A percentile compares a stretch with the other conserved stretches of the same genome.
These are phyloP conservation scores for Claviceps africana DNA, from an alignment of 2,329 filamentous ascomycete species.

Conservation along the genomic window DNA sequence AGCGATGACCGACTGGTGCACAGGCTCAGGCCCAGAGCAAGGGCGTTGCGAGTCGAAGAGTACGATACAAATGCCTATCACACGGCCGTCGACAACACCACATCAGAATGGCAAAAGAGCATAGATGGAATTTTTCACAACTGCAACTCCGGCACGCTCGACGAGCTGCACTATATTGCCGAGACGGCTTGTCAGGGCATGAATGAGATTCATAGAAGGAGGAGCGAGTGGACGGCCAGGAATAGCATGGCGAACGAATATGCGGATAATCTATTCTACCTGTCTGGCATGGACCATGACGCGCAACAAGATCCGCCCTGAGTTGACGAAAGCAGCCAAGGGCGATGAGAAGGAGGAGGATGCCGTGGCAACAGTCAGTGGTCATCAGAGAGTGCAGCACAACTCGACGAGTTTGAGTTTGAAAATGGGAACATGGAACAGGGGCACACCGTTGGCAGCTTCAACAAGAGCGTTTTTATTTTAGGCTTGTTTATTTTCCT, in stretches of 20 bases:
- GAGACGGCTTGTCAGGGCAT: slow-evolving; percentile 30
- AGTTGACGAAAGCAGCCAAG: neutral
- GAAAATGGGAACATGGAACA: neutral
- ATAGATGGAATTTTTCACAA: slow-evolving; percentile 32
- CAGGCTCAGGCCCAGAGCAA: slow-evolving; percentile 14
- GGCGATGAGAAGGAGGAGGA: neutral
- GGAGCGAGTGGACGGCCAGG: slow-evolving; percentile 17
- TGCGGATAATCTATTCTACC: slow-evolving; percentile 15
- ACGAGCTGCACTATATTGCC: slow-evolving; percentile 29
- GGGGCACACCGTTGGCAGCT: too few relatives aligned
- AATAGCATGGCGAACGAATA: slow-evolving; percentile 19
- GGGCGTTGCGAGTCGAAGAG: slow-evolving; percentile 16
- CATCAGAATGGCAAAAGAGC: slow-evolving; percentile 27
- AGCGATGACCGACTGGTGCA: slow-evolving; percentile 13
- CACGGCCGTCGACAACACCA: slow-evolving; percentile 23
- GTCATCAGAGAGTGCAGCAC: too few relatives aligned
- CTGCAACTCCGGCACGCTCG: slow-evolving; percentile 28
- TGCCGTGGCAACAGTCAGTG: too few relatives aligned
- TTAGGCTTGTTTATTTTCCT: too few relatives aligned
- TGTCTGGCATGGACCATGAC: slow-evolving; percentile 4
- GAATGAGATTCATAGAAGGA: slow-evolving; percentile 25
- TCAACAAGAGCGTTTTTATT: too few relatives aligned
- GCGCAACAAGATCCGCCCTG: neutral
- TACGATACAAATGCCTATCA: slow-evolving; percentile 24
- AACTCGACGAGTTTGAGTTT: too few relatives aligned